Evolutionary conservation across 2,329 filamentous ascomycete species (phyloP).

Genomic region (Ophiosphaerella narmari): DNA sequence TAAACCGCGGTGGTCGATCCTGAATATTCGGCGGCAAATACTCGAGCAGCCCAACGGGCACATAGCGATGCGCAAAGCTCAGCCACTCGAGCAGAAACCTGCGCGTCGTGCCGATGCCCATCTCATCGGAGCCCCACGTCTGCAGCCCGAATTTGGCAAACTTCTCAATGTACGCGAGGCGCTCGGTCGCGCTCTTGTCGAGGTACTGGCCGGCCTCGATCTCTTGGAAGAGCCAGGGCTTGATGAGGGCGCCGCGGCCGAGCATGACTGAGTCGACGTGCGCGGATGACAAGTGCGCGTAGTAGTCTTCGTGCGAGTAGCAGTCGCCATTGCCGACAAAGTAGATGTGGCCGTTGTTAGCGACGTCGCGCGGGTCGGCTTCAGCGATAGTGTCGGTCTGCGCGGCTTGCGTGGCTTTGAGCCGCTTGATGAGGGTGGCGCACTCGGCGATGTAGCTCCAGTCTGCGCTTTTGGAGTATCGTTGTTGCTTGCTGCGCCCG

Average conservation of each 20-base stretch:
- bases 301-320: constrained; percentile 90
- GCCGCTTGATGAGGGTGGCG: constrained; percentile 77
- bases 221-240: constrained; percentile 98
- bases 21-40: constrained; percentile 86
- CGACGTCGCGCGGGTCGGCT: constrained; percentile 73
- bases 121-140: constrained; percentile 93
- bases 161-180: constrained; percentile 82
- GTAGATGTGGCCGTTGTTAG: constrained; percentile 73
- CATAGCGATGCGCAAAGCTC: constrained; percentile 89
- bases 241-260: constrained; percentile 92
- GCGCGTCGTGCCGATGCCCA: constrained; percentile 86
- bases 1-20: constrained; percentile 83
- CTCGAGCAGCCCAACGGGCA: constrained; percentile 87
- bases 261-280: constrained; percentile 95
- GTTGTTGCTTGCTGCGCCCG: constrained; percentile 88
- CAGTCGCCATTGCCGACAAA: constrained; percentile 97
- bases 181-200: constrained; percentile 89
- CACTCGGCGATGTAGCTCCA: constrained; percentile 95
- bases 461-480: constrained; percentile 90
- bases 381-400: constrained; percentile 78
- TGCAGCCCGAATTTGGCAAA: constrained; percentile 90
- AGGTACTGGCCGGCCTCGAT: constrained; percentile 90
- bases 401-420: constrained; percentile 70
- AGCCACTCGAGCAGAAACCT: constrained; percentile 95
- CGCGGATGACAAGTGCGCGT: constrained; percentile 73